Percentiles rank a stretch among this genome's conserved stretches.
Conservation (phyloP, 1,284 basidiomycete species). For the Ustilago cynodontis region DNA sequence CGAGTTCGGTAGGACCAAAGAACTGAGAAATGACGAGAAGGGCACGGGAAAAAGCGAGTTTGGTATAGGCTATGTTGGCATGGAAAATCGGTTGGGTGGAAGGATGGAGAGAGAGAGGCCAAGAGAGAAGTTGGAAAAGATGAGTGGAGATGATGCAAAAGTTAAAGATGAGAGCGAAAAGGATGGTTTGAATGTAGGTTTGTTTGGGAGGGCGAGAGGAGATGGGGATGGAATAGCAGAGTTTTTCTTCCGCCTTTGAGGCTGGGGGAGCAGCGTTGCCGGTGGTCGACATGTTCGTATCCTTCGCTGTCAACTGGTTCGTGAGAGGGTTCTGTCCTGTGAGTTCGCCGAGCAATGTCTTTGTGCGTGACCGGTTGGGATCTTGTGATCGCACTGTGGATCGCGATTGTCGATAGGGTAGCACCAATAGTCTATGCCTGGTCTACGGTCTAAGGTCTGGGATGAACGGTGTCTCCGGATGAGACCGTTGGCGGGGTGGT, state of each 20-base stretch:
- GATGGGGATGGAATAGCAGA: constrained; percentile 53
- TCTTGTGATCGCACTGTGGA: no score
- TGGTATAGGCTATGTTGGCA: constrained; percentile 51
- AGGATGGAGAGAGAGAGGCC: constrained; percentile 46
- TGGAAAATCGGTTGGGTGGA: constrained; percentile 40
- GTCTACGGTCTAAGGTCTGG: not conserved
- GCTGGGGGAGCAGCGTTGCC: constrained; percentile 18
- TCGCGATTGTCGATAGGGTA: not conserved
- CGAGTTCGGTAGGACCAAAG: constrained; percentile 60
- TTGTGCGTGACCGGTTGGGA: no score
- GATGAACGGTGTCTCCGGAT: not conserved
- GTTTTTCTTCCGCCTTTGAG: no score
- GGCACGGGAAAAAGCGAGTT: constrained; percentile 44
- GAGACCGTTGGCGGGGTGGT: not conserved
- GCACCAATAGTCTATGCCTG: not conserved
- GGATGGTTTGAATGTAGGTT: constrained; percentile 40
- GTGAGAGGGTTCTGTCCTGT: no score
- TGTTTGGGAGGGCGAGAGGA: constrained; percentile 29
- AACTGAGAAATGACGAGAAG: constrained; percentile 59
- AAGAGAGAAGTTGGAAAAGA: constrained; percentile 49
- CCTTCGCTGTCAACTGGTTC: no score
- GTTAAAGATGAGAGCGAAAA: constrained; percentile 59
- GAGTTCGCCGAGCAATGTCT: no score
- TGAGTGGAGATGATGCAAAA: constrained; percentile 51
- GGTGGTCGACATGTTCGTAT: not conserved